Conservation (phyloP, 495 filamentous ascomycete species). For the Xylaria curta region DNA sequence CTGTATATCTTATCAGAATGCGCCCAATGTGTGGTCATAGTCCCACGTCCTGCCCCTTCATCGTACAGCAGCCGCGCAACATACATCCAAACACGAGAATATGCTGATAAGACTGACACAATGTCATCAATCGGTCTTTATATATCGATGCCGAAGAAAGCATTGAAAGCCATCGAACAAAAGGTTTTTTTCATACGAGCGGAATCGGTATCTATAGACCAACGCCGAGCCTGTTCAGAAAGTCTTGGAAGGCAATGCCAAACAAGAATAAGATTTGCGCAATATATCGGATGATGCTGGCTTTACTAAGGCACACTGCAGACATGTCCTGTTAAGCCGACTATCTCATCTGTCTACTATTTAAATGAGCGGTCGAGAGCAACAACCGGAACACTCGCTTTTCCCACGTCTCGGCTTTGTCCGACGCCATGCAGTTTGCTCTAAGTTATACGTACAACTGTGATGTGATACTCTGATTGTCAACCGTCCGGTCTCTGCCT, state of each 20-base stretch:
- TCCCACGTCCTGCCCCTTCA: not conserved
- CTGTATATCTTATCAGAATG: conserved; percentile 1
- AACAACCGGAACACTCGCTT: not conserved
- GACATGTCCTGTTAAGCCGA: not conserved
- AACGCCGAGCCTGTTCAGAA: not conserved
- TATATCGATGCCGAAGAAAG: not conserved
- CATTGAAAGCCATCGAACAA: not conserved
- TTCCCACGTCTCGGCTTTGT: not conserved
- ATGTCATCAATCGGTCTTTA: not conserved
- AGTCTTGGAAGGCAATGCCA: conserved; percentile 4
- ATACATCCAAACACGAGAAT: not conserved
- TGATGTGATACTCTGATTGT: not conserved
- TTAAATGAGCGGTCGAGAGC: not conserved
- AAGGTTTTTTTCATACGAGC: not conserved
- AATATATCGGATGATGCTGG: not conserved
- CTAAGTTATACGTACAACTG: not conserved
- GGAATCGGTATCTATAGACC: not conserved
- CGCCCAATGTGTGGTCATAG: not conserved
- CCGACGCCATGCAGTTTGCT: not conserved
- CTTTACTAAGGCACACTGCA: not conserved
- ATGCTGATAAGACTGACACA: not conserved
- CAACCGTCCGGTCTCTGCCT: not conserved
- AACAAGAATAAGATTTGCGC: not conserved
- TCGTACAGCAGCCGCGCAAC: not conserved
- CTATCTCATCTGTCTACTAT: not conserved